phyloP scores from a whole-genome alignment of 1,284 basidiomycete genomes.

The Boletellus deceptivus region DNA sequence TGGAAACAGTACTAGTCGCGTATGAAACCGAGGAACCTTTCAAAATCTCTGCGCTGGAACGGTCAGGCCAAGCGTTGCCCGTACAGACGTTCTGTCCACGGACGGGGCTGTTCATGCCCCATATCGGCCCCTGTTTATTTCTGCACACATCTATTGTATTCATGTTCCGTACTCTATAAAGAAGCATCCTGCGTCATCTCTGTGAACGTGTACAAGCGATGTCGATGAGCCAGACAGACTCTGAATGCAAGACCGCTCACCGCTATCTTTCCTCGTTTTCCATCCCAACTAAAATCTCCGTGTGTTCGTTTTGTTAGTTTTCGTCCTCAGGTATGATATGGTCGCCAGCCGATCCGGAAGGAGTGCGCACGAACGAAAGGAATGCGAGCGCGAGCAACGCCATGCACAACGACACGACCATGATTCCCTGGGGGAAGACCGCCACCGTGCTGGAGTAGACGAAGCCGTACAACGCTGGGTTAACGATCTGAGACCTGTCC shows the following conservation, averaged over 20 bases:
- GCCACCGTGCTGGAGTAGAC: conserved; percentile 48
- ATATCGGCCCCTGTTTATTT: background rate
- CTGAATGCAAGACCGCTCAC: background rate
- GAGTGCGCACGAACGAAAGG: conserved; percentile 37
- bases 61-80: background rate
- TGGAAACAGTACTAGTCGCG: conserved; percentile 2
- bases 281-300: background rate
- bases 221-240: too few relatives aligned
- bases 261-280: conserved; percentile 9
- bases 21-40: conserved; percentile 6
- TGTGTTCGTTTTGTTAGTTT: conserved; percentile 1
- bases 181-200: background rate
- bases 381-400: conserved; percentile 33
- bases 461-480: conserved; percentile 50
- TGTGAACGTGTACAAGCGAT: too few relatives aligned
- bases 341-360: conserved; percentile 8
- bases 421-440: conserved; percentile 45
- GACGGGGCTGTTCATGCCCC: too few relatives aligned
- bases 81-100: too few relatives aligned
- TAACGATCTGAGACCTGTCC: conserved; percentile 42
- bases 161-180: too few relatives aligned
- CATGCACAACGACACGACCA: conserved; percentile 34
- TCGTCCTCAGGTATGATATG: background rate
- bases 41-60: background rate
- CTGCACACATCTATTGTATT: background rate